Evolutionary conservation across 306 rosid genomes (phyloP), one percentile per base, ranked within the genome.

Genomic region (Ziziphus jujuba): DNA sequence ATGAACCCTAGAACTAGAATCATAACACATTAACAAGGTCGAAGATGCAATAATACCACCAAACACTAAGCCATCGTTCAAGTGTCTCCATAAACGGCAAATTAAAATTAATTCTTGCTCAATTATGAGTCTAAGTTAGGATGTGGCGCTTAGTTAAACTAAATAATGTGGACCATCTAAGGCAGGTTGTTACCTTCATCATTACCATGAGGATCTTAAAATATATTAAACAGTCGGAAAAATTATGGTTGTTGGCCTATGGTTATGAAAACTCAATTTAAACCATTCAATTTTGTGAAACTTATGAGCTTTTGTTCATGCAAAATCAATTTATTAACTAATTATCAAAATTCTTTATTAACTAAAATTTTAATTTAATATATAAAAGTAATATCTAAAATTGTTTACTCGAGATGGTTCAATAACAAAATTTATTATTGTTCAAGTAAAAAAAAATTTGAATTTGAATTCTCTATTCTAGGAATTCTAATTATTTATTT

Each of bases 151-250:
- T 38, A 44, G 28, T 6, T 68, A 61, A 80, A 51, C 47, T 36
- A 21, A 23, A 21, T 56, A 81, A 87, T 54, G 69, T 34, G 45
- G 79, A 80, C 86, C 60, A 78, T 38, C 67, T 74, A 82, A 56
- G 2, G 62, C 56, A n/a, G 52, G 61, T 23, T 28, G 22, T 40
- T 49, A 67, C 51, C 69, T 66, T 48, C 10, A 22, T 13, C 47
- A 47, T 61, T 63, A 59, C 61, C 51, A 47, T 66, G n/a, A 20
- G 31, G 28, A 50, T 70, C 70, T 58, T 62, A 38, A 57, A 24
- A 24, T 22, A 56, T 63, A 59, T 40, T 3, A 45, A 57, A 51
- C 59, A 53, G 7, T 28, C 19, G 34, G 25, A 12, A 40, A 22
- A 40, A 17, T 17, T 16, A 50, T 59, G 17, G 47, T 59, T 17